Evolutionary conservation across 768 basidiomycete genomes (phyloP).

Genomic region (Mycena epipterygia): DNA sequence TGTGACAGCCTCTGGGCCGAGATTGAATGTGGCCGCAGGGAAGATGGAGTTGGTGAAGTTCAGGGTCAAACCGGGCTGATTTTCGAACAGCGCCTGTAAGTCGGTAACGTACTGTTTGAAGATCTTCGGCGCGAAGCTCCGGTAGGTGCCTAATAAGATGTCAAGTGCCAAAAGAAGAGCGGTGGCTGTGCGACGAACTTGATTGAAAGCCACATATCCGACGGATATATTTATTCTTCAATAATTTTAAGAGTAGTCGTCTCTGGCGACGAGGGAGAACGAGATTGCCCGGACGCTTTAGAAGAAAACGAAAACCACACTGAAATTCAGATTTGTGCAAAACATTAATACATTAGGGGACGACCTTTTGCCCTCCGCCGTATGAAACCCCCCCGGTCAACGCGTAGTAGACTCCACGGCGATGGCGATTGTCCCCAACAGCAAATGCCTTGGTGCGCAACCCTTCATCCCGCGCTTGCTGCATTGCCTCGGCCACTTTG

Average conservation of each 20-base stretch:
- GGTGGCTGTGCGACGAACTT: too few species aligned
- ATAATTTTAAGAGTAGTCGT: background rate
- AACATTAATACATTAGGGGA: background rate
- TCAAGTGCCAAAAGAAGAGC: too few species aligned
- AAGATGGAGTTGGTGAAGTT: conserved; percentile 48
- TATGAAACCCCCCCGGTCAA: conserved; percentile 41
- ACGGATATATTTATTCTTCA: conserved; percentile 12
- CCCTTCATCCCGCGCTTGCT: too few species aligned
- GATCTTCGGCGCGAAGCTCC: too few species aligned
- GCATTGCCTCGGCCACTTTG: too few species aligned
- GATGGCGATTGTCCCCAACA: conserved; percentile 20
- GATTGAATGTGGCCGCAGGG: conserved; percentile 45
- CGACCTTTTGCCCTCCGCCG: conserved; percentile 44
- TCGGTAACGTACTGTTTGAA: too few species aligned
- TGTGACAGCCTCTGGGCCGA: conserved; percentile 43
- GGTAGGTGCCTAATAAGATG: too few species aligned
- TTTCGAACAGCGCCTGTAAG: conserved; percentile 22
- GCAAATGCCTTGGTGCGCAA: conserved; percentile 25
- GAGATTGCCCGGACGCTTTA: conserved; percentile 28
- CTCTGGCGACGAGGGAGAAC: background rate
- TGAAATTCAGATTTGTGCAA: background rate
- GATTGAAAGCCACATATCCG: conserved; percentile 40
- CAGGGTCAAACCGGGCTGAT: conserved; percentile 23
- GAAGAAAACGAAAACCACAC: background rate
- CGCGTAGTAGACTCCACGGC: conserved; percentile 39